Evolutionary conservation across 768 basidiomycete genomes (phyloP).

Genomic region (Ramaria sp.): DNA sequence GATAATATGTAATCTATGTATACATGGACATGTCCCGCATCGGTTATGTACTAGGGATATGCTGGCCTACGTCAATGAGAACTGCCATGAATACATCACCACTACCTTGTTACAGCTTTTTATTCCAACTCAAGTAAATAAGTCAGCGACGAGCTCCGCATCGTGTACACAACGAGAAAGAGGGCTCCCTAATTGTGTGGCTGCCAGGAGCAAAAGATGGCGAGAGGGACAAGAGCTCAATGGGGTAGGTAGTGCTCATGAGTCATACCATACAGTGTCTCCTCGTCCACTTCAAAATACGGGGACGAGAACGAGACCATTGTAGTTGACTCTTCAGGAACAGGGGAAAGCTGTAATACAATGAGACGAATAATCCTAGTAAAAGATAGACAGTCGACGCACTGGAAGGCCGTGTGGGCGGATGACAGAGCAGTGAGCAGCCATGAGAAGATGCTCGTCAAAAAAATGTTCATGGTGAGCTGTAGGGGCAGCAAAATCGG

Average conservation of each 20-base stretch:
- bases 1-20: neutral
- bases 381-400: neutral
- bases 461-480: neutral
- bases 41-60: too few relatives aligned
- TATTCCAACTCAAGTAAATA: too few relatives aligned
- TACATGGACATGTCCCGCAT: neutral
- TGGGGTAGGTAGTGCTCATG: neutral
- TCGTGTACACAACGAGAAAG: neutral
- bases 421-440: neutral
- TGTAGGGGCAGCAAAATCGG: neutral
- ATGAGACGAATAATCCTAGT: neutral
- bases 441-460: neutral
- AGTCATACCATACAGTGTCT: neutral
- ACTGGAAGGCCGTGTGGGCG: constrained; percentile 9
- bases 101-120: too few relatives aligned
- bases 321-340: constrained; percentile 7
- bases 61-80: too few relatives aligned
- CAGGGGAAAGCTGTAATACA: neutral
- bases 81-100: too few relatives aligned
- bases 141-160: neutral
- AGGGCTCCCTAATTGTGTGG: neutral
- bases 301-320: neutral
- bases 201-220: neutral
- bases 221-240: neutral
- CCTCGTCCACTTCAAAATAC: constrained; percentile 8